Evolutionary conservation across 495 filamentous ascomycete genomes (phyloP).

Genomic region (Neurospora sp.): DNA sequence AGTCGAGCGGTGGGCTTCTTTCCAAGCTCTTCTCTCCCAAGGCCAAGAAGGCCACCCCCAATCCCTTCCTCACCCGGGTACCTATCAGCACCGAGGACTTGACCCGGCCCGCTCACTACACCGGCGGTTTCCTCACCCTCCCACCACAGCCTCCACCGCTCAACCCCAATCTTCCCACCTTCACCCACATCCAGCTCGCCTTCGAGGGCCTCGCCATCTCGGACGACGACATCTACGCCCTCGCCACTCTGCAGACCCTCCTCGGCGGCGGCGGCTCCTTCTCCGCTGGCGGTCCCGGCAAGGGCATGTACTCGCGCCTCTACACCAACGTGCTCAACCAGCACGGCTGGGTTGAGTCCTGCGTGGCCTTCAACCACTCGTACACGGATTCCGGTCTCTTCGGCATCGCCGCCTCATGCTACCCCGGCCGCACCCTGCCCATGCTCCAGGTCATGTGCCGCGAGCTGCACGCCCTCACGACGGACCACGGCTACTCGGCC

Average conservation of each 20-base stretch:
- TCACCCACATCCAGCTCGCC: slow-evolving; percentile 87
- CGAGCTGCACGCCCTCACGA: slow-evolving; percentile 68
- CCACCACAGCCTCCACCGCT: slow-evolving; percentile 66
- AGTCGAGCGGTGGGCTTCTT: slow-evolving; percentile 47
- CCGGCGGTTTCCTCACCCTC: slow-evolving; percentile 81
- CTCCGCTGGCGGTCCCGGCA: slow-evolving; percentile 92
- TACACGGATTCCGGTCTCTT: slow-evolving; percentile 95
- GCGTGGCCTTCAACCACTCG: slow-evolving; percentile 90
- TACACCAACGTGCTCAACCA: slow-evolving; percentile 98
- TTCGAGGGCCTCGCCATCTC: slow-evolving; percentile 92
- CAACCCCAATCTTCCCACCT: slow-evolving; percentile 66
- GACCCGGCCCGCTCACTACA: slow-evolving; percentile 67
- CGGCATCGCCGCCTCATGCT: slow-evolving; percentile 81
- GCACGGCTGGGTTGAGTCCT: slow-evolving; percentile 90
- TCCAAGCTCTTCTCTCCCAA: slow-evolving; percentile 69
- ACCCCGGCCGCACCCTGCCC: slow-evolving; percentile 57
- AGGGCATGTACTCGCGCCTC: slow-evolving; percentile 96
- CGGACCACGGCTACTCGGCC: slow-evolving; percentile 56
- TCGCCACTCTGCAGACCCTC: slow-evolving; percentile 92
- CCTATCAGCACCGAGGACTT: slow-evolving; percentile 46
- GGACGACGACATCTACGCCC: slow-evolving; percentile 86
- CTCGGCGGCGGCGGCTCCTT: slow-evolving; percentile 95
- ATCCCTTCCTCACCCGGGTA: slow-evolving; percentile 22
- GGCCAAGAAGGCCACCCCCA: slow-evolving; percentile 65
- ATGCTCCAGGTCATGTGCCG: slow-evolving; percentile 93